Conservation (phyloP, 352 stramenopile genomes). For the Globisporangium camurandrum region DNA sequence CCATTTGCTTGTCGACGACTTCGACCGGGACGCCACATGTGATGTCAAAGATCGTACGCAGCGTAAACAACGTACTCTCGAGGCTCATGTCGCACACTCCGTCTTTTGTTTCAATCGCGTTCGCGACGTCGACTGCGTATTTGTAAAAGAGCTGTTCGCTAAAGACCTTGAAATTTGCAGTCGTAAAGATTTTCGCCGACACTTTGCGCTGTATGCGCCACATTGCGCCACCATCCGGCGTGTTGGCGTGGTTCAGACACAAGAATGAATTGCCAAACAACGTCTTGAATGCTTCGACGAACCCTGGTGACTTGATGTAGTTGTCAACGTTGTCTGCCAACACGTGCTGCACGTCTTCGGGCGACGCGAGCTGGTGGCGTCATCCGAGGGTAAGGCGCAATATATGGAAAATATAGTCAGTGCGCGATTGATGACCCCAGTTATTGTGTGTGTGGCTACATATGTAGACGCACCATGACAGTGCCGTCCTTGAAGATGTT, state of each 20-base stretch:
- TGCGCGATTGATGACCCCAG: no score
- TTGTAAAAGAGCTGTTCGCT: conserved; percentile 39
- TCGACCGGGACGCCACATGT: conserved; percentile 37
- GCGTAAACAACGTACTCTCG: conserved; percentile 39
- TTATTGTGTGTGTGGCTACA: not conserved
- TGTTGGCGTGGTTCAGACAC: conserved; percentile 51
- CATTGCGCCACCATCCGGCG: conserved; percentile 37
- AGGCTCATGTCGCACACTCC: conserved; percentile 44
- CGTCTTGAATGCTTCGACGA: conserved; percentile 57
- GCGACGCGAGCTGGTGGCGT: no score
- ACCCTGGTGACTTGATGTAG: conserved; percentile 66
- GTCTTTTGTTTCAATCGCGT: conserved; percentile 5
- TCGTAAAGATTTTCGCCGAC: conserved; percentile 85
- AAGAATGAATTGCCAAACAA: conserved; percentile 72
- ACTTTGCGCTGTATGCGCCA: conserved; percentile 78
- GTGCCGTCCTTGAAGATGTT: conserved; percentile 40
- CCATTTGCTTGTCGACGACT: conserved; percentile 18
- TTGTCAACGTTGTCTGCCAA: conserved; percentile 56
- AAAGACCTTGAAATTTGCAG: conserved; percentile 40
- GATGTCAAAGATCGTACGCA: conserved; percentile 52
- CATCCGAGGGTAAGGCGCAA: no score
- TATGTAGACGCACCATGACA: conserved; percentile 39
- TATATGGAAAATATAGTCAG: no score
- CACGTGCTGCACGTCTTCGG: conserved; percentile 59
- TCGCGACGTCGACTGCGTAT: conserved; percentile 23